Conservation (phyloP, 352 stramenopile genomes). For the Phytopythium delawarense region DNA sequence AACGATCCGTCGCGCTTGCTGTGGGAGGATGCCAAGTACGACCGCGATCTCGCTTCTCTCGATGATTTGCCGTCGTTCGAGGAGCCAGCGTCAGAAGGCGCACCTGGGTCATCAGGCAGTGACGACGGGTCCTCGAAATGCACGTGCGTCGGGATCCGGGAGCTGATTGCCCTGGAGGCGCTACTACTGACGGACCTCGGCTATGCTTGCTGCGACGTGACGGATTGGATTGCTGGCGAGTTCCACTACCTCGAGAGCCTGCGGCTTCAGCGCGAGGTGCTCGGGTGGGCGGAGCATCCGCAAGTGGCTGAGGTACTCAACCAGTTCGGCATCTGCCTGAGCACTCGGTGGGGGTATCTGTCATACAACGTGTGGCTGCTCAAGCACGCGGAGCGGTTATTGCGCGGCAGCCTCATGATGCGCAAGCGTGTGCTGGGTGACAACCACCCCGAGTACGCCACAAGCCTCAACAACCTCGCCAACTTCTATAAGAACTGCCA, state of each 20-base stretch:
- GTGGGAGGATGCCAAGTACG: slow-evolving; percentile 74
- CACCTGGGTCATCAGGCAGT: neutral
- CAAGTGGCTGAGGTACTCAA: slow-evolving; percentile 81
- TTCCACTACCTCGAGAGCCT: slow-evolving; percentile 77
- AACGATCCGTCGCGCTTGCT: slow-evolving; percentile 63
- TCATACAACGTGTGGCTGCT: slow-evolving; percentile 78
- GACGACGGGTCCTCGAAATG: slow-evolving; percentile 18
- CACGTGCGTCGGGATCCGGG: slow-evolving; percentile 64
- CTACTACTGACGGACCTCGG: slow-evolving; percentile 71
- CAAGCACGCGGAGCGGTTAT: slow-evolving; percentile 57
- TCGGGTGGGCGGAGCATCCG: slow-evolving; percentile 68
- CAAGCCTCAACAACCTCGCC: slow-evolving; percentile 78
- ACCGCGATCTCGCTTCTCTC: slow-evolving; percentile 55
- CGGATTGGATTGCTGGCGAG: slow-evolving; percentile 67
- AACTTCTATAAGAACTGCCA: slow-evolving; percentile 83
- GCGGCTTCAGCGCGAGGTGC: slow-evolving; percentile 70
- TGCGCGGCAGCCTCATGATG: slow-evolving; percentile 72
- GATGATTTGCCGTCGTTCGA: slow-evolving; percentile 67
- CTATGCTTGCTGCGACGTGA: slow-evolving; percentile 76
- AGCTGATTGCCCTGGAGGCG: slow-evolving; percentile 71
- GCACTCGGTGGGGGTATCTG: slow-evolving; percentile 61
- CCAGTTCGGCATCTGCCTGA: slow-evolving; percentile 75
- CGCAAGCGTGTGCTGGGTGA: slow-evolving; percentile 67
- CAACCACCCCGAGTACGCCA: slow-evolving; percentile 75
- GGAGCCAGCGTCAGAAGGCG: slow-evolving; percentile 17